These are phyloP conservation scores for Elsinoe batatas DNA, from an alignment of 2,329 filamentous ascomycete species.

Conservation along the genomic window DNA sequence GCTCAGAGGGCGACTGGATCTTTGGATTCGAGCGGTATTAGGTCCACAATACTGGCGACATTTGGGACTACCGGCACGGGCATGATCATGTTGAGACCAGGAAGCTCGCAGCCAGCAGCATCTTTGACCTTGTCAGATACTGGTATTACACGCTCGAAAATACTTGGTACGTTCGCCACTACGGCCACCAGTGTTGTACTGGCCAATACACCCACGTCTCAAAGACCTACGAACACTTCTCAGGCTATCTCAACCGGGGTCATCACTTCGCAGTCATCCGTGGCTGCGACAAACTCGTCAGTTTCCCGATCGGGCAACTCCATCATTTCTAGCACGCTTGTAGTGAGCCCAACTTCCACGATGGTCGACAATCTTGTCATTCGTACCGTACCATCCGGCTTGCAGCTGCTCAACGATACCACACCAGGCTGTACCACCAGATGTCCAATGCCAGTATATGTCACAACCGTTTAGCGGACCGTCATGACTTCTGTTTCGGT, in stretches of 20 bases:
- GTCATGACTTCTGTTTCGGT: constrained; percentile 6
- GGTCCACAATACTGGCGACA: not conserved
- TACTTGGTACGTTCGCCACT: not conserved
- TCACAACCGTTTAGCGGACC: constrained; percentile 10
- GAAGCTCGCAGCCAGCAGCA: not conserved
- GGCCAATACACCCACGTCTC: not conserved
- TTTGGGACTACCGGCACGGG: not conserved
- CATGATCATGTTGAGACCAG: not conserved
- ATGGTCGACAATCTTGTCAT: not conserved
- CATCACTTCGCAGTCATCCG: not conserved
- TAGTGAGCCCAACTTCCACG: not conserved
- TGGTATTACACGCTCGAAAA: not conserved
- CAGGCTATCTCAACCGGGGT: not conserved
- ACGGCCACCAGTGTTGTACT: not conserved
- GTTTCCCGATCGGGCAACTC: no score
- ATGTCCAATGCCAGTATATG: constrained; percentile 3
- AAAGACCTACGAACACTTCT: no score
- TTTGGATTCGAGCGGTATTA: not conserved
- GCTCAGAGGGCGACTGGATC: not conserved
- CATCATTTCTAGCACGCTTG: not conserved
- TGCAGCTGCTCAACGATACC: not conserved
- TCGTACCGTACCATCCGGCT: not conserved
- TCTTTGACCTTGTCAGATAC: not conserved
- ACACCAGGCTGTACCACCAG: not conserved
- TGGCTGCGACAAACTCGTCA: not conserved